phyloP scores from a whole-genome alignment of 768 basidiomycete species.

The Tricholoma hemisulphureum region DNA sequence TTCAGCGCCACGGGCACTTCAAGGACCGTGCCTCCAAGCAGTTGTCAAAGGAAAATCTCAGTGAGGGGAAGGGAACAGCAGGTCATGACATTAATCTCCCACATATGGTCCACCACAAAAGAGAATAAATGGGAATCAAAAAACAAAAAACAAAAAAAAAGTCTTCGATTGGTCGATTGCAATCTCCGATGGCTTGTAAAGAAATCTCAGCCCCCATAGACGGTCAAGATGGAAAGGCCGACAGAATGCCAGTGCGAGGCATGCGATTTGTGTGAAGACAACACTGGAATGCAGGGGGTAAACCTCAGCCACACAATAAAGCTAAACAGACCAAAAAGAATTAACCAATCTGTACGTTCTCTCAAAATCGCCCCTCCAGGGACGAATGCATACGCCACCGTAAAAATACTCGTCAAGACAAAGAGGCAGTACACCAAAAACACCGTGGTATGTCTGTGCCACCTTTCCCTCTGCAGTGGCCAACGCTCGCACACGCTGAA shows the following conservation, averaged over 20 bases:
- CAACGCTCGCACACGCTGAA: constrained; percentile 44
- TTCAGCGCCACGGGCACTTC: neutral
- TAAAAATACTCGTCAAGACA: constrained; percentile 71
- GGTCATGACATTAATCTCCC: too few relatives aligned
- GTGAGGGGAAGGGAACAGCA: too few relatives aligned
- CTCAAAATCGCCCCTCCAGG: constrained; percentile 74
- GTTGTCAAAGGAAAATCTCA: neutral
- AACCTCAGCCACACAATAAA: neutral
- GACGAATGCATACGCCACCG: constrained; percentile 89
- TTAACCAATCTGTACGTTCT: constrained; percentile 74
- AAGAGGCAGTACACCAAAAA: constrained; percentile 63
- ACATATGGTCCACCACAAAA: too few relatives aligned
- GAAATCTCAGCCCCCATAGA: too few relatives aligned
- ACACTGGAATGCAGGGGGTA: constrained; percentile 40
- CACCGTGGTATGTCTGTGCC: constrained; percentile 51
- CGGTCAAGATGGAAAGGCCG: too few relatives aligned
- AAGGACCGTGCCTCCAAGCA: neutral
- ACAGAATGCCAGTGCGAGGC: constrained; percentile 47
- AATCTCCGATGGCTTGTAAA: too few relatives aligned
- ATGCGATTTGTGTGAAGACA: constrained; percentile 49
- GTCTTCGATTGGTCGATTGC: too few relatives aligned
- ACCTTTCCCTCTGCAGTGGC: constrained; percentile 35
- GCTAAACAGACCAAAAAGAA: constrained; percentile 14
- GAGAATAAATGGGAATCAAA: too few relatives aligned
- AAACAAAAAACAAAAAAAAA: too few relatives aligned